A percentile compares a stretch with the other conserved stretches of the same genome.
These are phyloP conservation scores for Vigna angularis DNA, from an alignment of 306 rosid species.

Conservation along the genomic window DNA sequence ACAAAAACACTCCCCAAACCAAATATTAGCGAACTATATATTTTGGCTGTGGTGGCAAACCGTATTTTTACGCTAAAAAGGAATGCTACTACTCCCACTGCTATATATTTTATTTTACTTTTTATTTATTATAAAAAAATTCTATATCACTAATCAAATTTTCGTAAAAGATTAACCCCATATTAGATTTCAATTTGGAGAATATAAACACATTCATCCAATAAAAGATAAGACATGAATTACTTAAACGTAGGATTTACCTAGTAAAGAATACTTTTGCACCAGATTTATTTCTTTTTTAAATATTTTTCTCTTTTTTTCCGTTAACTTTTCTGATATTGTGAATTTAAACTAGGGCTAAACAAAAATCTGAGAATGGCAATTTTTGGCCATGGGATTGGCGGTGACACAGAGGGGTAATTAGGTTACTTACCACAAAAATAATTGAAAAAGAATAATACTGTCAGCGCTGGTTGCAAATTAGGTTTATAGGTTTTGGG, in stretches of 20 bases:
- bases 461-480: conserved; percentile 3
- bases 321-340: background rate
- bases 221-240: background rate
- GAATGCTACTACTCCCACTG: background rate
- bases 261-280: background rate
- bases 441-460: background rate
- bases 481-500: conserved; percentile 4
- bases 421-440: background rate
- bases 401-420: background rate
- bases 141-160: background rate
- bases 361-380: background rate
- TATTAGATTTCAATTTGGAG: background rate
- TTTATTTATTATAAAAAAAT: no score
- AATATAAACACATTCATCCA: background rate
- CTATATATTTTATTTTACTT: background rate
- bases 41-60: conserved; percentile 31
- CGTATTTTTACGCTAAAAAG: conserved; percentile 27
- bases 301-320: background rate
- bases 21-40: conserved; percentile 30
- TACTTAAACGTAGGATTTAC: background rate
- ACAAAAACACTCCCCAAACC: conserved; percentile 28
- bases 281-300: background rate
- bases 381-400: conserved; percentile 15
- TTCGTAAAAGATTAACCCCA: no score
- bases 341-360: conserved; percentile 48